Evolutionary conservation across 1,139 yeast species (phyloP).

Genomic region (Geotrichum bryndzae): DNA sequence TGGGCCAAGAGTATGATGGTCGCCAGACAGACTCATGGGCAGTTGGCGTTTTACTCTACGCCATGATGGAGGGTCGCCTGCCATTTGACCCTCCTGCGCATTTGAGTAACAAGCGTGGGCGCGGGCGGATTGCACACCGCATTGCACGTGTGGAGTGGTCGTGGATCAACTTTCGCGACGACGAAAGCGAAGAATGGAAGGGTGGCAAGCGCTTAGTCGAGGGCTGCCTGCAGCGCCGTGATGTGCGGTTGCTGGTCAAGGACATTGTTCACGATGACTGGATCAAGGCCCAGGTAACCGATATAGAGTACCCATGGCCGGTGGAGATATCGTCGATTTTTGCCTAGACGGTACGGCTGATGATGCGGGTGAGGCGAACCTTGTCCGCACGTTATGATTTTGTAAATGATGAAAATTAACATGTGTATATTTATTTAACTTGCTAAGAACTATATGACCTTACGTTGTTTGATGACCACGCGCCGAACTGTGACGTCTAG

Average conservation of each 20-base stretch:
- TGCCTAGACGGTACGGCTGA: neutral
- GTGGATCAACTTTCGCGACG: conserved; percentile 46
- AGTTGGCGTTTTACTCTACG: conserved; percentile 79
- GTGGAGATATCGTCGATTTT: conserved; percentile 34
- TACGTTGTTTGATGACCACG: too few species aligned
- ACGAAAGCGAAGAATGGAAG: conserved; percentile 34
- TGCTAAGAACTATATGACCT: too few species aligned
- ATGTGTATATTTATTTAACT: neutral
- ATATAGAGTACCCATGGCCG: conserved; percentile 51
- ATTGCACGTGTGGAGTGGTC: conserved; percentile 92
- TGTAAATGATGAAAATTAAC: neutral
- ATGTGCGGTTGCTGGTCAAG: conserved; percentile 42
- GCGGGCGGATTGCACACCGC: conserved; percentile 71
- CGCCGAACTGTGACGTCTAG: too few species aligned
- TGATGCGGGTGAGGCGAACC: neutral
- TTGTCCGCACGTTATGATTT: neutral
- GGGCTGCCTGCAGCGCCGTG: conserved; percentile 49
- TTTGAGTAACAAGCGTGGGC: conserved; percentile 40
- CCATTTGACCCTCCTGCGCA: conserved; percentile 65
- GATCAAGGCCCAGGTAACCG: conserved; percentile 20
- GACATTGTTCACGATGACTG: conserved; percentile 39
- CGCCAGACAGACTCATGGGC: conserved; percentile 91
- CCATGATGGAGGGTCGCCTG: conserved; percentile 72
- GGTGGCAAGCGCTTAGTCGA: conserved; percentile 50
- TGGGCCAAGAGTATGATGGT: conserved; percentile 90